Evolutionary conservation across 768 basidiomycete genomes (phyloP), one percentile per base, ranked within the genome.

Genomic region (Neoboletus brunneissimus): DNA sequence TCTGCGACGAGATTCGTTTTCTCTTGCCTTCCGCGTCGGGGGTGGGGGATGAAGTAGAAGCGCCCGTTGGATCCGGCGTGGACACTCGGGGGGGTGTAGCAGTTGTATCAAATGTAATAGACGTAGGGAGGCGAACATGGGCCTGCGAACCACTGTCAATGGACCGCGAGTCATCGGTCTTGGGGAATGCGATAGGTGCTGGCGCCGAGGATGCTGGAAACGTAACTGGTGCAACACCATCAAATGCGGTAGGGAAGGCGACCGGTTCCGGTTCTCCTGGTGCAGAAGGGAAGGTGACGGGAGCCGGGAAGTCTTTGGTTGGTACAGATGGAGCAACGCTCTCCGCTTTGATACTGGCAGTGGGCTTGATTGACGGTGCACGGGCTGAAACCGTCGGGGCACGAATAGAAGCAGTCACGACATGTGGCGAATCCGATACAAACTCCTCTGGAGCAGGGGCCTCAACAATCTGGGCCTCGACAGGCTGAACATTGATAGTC

Each of bases 1-100:
- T 92, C 68, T 94, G 91, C 27, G 89, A 88, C 10, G 89, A 86
- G 55, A 89, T 90, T 20, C 89, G 82, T 67, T 87, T 89, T 58
- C 89, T 79, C 75, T 90, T 91, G 34, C 83, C 83, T 64, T 89
- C 89, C n/a, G 80, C 67, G 4, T 88, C 88, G 1, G 79, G 79
- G 58, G 86, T 83, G 11, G 87, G 85, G 15, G 88, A 84, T 4
- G 66, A 57, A 23, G 82, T 79, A 60, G 88, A 83, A 29, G 79
- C 71, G 9, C 86, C 86, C 12, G 63, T 43, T 2, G 80, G 81
- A 64, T 91, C 88, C 6, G 90, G 88, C 8, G 89, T 88, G n/a
- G 81, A 84, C 37, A 79, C 80, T 31, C 89, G 84, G 3, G 82
- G 76, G n/a, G 87, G 86, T 5, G 84, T 79, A 41, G 78, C 57